Percentiles rank a stretch among this genome's conserved stretches.
Evolutionary conservation across 768 basidiomycete genomes (phyloP).

Genomic region (Boletus pseudo-olivaceus): DNA sequence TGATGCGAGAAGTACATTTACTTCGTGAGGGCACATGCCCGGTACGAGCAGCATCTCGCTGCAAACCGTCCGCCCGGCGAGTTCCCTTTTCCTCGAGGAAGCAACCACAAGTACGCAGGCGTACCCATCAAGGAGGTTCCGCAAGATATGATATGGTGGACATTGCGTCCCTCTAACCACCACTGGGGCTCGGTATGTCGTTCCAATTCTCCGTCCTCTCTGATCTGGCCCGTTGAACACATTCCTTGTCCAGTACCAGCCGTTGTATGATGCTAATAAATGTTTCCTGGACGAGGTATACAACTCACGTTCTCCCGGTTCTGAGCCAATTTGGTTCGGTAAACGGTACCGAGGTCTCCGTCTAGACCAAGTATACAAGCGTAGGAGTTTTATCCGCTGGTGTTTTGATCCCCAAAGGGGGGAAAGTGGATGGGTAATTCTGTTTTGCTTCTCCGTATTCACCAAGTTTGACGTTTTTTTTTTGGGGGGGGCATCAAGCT

Average conservation of each 20-base stretch:
- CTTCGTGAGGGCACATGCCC: slow-evolving; percentile 3
- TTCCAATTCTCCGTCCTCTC: neutral
- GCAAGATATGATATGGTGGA: slow-evolving; percentile 16
- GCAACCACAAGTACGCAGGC: neutral
- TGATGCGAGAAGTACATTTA: neutral
- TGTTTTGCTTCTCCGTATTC: neutral
- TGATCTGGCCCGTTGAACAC: neutral
- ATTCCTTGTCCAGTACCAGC: slow-evolving; percentile 8
- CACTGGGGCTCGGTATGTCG: slow-evolving; percentile 7
- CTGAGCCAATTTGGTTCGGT: slow-evolving; percentile 21
- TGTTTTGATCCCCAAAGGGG: neutral
- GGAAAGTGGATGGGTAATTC: slow-evolving; percentile 5
- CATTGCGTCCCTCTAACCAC: neutral
- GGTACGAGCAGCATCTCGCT: slow-evolving; percentile 10
- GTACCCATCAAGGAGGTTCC: slow-evolving; percentile 11
- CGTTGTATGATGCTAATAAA: slow-evolving; percentile 11
- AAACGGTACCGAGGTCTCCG: slow-evolving; percentile 12
- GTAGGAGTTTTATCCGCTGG: slow-evolving; percentile 12
- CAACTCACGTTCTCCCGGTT: slow-evolving; percentile 20
- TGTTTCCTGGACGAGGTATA: slow-evolving; percentile 14
- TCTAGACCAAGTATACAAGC: slow-evolving; percentile 11
- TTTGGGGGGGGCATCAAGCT: neutral
- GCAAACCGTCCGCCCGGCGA: slow-evolving; percentile 1
- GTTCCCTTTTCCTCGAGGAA: slow-evolving; percentile 6
- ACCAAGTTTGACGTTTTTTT: neutral